Conservation (phyloP, 495 filamentous ascomycete genomes). For the Aeminium ludgeri region DNA sequence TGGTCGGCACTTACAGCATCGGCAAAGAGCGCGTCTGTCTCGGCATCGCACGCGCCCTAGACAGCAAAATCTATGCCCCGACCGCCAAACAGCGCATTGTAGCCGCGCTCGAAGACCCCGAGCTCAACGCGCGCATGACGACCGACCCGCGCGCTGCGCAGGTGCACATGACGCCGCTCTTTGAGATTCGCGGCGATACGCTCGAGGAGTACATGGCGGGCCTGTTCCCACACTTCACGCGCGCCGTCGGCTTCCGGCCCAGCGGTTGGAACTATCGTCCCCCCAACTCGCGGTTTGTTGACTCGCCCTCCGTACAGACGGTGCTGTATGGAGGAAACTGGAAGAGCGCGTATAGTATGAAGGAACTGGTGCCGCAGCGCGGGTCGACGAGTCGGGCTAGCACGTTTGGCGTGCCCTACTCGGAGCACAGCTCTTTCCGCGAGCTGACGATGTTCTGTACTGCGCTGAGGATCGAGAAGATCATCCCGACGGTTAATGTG, state of each 20-base stretch:
- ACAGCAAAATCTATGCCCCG: conserved; percentile 80
- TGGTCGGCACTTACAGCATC: conserved; percentile 94
- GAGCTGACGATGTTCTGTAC: conserved; percentile 90
- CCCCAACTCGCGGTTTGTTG: conserved; percentile 41
- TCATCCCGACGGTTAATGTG: conserved; percentile 91
- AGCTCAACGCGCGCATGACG: conserved; percentile 61
- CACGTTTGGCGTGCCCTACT: conserved; percentile 87
- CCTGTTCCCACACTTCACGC: conserved; percentile 59
- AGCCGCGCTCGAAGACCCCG: conserved; percentile 65
- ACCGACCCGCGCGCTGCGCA: conserved; percentile 67
- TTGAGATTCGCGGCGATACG: conserved; percentile 77
- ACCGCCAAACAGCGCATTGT: conserved; percentile 70
- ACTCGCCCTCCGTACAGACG: conserved; percentile 45
- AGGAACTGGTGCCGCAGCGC: conserved; percentile 57
- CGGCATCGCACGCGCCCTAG: conserved; percentile 72
- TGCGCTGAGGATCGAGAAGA: conserved; percentile 64
- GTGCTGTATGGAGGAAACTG: conserved; percentile 61
- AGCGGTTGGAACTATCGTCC: conserved; percentile 84
- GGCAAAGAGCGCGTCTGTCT: conserved; percentile 94
- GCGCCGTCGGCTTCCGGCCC: conserved; percentile 81
- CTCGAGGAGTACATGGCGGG: conserved; percentile 70
- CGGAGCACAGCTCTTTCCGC: conserved; percentile 83
- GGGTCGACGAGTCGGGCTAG: conserved; percentile 59
- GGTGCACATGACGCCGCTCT: conserved; percentile 92
- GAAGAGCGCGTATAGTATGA: conserved; percentile 46